phyloP scores from a whole-genome alignment of 176 grass and related monocot species.

The Phoenix dactylifera region DNA sequence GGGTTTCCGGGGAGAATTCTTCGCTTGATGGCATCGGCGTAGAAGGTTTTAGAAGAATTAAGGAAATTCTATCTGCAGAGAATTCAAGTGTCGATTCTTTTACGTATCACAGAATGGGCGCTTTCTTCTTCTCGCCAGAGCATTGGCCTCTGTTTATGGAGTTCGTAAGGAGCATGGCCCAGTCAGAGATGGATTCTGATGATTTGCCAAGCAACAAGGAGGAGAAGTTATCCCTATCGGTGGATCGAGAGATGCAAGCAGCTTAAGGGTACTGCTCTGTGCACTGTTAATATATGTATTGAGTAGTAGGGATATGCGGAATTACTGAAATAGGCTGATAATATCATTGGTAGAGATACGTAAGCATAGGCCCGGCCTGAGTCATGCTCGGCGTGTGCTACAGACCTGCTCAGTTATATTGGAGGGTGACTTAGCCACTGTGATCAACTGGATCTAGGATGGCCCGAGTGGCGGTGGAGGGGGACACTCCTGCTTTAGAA shows the following conservation, averaged over 20 bases:
- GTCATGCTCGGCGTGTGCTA: no score
- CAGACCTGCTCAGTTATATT: no score
- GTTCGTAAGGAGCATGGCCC: slow-evolving; percentile 49
- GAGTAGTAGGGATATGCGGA: no score
- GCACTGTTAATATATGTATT: no score
- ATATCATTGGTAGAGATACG: no score
- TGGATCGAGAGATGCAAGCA: slow-evolving; percentile 20
- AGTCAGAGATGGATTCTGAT: slow-evolving; percentile 42
- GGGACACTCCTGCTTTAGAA: no score
- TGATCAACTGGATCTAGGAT: no score
- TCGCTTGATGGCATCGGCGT: slow-evolving; percentile 32
- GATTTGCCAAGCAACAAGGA: slow-evolving; percentile 29
- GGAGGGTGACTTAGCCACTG: no score
- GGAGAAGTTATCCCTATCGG: neutral
- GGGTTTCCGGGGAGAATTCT: slow-evolving; percentile 65
- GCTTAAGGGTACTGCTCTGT: slow-evolving; percentile 8
- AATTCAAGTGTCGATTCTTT: slow-evolving; percentile 24
- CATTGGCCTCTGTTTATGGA: slow-evolving; percentile 75
- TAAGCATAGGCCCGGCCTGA: no score
- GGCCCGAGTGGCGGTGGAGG: no score
- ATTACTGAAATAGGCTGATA: no score
- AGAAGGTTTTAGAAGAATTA: slow-evolving; percentile 19
- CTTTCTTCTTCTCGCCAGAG: slow-evolving; percentile 74
- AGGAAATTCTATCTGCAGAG: slow-evolving; percentile 1
- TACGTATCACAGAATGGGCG: slow-evolving; percentile 64